Evolutionary conservation across 306 rosid genomes (phyloP).

Genomic region (Cicer chorassanicum): DNA sequence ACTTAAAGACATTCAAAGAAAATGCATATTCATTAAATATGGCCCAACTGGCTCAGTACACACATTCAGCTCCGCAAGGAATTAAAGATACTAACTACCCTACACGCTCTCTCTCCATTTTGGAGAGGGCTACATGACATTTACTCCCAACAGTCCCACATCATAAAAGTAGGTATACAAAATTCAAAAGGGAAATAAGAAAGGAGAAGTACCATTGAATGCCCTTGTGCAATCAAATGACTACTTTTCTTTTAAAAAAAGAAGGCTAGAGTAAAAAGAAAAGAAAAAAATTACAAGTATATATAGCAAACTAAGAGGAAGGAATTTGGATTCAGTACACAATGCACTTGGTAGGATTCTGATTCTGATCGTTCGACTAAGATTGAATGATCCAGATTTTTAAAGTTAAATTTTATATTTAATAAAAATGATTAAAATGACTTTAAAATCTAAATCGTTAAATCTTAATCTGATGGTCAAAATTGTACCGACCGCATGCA

Average conservation of each 20-base stretch:
- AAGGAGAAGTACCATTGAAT: conserved; percentile 53
- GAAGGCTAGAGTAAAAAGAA: conserved; percentile 1
- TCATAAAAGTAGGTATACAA: conserved; percentile 30
- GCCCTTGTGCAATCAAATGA: conserved; percentile 57
- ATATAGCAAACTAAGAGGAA: conserved; percentile 34
- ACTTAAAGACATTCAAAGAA: conserved; percentile 30
- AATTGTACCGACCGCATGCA: too few relatives aligned
- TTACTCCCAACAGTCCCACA: conserved; percentile 46
- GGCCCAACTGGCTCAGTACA: conserved; percentile 39
- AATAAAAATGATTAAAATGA: too few relatives aligned
- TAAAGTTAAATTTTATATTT: too few relatives aligned
- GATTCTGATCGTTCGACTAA: too few relatives aligned
- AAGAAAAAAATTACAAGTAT: conserved; percentile 9
- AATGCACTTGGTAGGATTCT: too few relatives aligned
- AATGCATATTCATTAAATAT: conserved; percentile 45
- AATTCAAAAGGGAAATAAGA: conserved; percentile 15
- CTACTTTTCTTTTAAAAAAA: conserved; percentile 47
- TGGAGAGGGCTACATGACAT: conserved; percentile 76
- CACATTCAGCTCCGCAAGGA: conserved; percentile 33
- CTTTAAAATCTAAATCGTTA: too few relatives aligned
- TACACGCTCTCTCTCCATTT: conserved; percentile 87
- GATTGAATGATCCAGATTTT: too few relatives aligned
- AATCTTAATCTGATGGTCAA: too few relatives aligned
- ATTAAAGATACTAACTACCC: conserved; percentile 31
- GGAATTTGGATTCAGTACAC: too few relatives aligned